These are phyloP conservation scores for Rhynchospora breviuscula DNA, from an alignment of 176 grass and related monocot species.

Conservation along the genomic window DNA sequence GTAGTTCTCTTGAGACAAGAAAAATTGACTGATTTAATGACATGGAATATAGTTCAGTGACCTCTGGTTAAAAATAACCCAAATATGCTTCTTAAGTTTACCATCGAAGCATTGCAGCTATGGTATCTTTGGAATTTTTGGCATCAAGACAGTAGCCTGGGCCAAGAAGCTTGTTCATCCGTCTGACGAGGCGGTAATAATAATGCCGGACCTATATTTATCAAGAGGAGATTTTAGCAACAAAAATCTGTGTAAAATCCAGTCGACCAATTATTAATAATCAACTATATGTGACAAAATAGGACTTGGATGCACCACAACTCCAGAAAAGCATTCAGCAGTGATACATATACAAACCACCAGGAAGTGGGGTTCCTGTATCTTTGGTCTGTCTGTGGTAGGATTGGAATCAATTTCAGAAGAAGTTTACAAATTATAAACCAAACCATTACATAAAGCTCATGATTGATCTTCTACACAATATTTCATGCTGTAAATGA, in stretches of 20 bases:
- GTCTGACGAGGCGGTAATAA: slow-evolving; percentile 95
- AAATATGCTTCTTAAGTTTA: slow-evolving; percentile 42
- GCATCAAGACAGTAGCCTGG: slow-evolving; percentile 90
- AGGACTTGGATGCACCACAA: background rate
- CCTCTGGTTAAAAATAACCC: background rate
- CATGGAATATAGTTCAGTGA: background rate
- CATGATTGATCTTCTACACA: background rate
- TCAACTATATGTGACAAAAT: background rate
- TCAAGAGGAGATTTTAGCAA: background rate
- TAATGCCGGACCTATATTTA: slow-evolving; percentile 91
- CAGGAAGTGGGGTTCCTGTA: background rate
- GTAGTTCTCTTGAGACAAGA: background rate
- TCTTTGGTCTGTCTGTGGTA: background rate
- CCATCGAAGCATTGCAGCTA: slow-evolving; percentile 99
- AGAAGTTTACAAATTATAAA: background rate
- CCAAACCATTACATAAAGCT: background rate
- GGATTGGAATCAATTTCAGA: background rate
- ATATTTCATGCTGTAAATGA: background rate
- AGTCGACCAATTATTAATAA: slow-evolving; percentile 4
- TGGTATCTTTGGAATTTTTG: slow-evolving; percentile 95
- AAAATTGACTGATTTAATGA: background rate
- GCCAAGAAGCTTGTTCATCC: slow-evolving; percentile 96
- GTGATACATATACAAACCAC: background rate
- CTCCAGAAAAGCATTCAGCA: background rate
- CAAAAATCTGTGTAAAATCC: background rate